Conservation (phyloP, 1,284 basidiomycete species). For the Amylostereum areolatum region DNA sequence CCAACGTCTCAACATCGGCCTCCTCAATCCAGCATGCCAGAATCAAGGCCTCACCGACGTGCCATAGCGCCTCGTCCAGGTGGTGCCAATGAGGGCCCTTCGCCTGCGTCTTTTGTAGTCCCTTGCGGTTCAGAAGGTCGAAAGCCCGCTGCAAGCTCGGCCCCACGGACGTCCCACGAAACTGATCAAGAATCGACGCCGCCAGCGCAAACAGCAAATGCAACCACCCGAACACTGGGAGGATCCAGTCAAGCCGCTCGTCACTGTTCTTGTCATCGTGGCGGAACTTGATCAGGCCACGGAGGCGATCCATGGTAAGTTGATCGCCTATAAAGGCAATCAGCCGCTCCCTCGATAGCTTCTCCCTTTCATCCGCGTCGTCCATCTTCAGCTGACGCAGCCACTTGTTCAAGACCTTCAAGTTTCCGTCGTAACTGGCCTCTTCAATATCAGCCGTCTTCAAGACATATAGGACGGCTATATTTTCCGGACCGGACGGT, state of each 20-base stretch:
- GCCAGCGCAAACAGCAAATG: slow-evolving; percentile 28
- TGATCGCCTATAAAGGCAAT: slow-evolving; percentile 18
- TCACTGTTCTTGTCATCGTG: slow-evolving; percentile 27
- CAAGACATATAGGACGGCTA: slow-evolving; percentile 12
- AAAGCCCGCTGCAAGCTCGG: slow-evolving; percentile 13
- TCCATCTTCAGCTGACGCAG: slow-evolving; percentile 9
- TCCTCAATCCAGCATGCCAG: slow-evolving; percentile 7
- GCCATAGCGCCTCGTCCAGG: slow-evolving; percentile 13
- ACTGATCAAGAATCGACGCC: slow-evolving; percentile 15
- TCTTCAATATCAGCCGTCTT: slow-evolving; percentile 14
- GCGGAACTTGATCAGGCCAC: slow-evolving; percentile 16
- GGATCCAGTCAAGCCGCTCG: slow-evolving; percentile 25
- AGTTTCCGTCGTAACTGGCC: slow-evolving; percentile 17
- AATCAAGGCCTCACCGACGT: slow-evolving; percentile 13
- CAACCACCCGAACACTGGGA: slow-evolving; percentile 27
- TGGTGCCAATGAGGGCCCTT: slow-evolving; percentile 14
- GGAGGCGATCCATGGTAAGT: slow-evolving; percentile 15
- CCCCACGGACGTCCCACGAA: slow-evolving; percentile 12
- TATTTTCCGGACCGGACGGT: not conserved
- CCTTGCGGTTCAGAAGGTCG: slow-evolving; percentile 11
- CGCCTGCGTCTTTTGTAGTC: slow-evolving; percentile 7
- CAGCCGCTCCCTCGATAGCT: slow-evolving; percentile 1
- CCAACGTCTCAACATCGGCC: slow-evolving; percentile 4
- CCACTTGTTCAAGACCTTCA: slow-evolving; percentile 7
- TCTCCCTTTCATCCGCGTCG: not conserved